Conservation (phyloP, 257 asterid genomes). For the Forsythia viridissima region DNA sequence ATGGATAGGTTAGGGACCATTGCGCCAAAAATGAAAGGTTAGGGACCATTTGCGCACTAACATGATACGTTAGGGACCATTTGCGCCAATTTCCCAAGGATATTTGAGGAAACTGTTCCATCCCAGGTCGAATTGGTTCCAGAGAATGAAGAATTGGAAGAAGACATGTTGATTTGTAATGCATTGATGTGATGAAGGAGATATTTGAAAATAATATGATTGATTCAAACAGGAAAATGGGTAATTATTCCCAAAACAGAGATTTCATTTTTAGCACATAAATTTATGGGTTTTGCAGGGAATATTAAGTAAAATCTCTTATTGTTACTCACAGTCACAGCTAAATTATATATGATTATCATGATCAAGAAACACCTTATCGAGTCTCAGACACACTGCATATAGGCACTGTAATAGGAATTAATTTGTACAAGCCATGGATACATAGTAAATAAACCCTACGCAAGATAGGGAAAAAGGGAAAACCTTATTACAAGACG, state of each 20-base stretch:
- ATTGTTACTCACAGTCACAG: background rate
- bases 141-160: background rate
- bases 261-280: no score
- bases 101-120: slow-evolving; percentile 28
- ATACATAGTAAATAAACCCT: background rate
- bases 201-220: background rate
- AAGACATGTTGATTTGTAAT: background rate
- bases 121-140: slow-evolving; percentile 1
- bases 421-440: background rate
- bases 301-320: background rate
- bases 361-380: background rate
- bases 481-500: background rate
- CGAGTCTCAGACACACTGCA: background rate
- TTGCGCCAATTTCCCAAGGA: no score
- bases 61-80: no score
- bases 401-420: background rate
- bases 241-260: no score
- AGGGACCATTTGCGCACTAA: no score
- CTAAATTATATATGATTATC: background rate
- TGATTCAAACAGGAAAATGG: no score
- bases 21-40: no score
- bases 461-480: background rate
- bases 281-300: no score
- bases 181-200: background rate
- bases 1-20: no score